These are phyloP conservation scores for Triticum timopheevii DNA, from an alignment of 176 grass and related monocot genomes.

Conservation along the genomic window DNA sequence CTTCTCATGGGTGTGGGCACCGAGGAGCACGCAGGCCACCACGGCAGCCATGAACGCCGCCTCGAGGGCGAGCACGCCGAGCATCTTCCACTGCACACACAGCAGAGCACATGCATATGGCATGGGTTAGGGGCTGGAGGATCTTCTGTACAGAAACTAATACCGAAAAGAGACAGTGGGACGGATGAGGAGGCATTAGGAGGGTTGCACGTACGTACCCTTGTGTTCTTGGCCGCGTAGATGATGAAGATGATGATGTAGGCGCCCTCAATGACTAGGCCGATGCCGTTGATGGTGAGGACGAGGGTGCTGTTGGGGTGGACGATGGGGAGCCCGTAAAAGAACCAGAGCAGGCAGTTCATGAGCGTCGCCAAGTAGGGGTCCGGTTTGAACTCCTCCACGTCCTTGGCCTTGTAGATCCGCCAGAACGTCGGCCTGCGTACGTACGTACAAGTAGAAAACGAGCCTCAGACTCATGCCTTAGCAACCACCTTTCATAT, in stretches of 20 bases:
- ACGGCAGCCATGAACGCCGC: conserved; percentile 40
- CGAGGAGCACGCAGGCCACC: conserved; percentile 35
- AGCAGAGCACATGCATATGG: too few relatives aligned
- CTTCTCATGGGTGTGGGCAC: conserved; percentile 15
- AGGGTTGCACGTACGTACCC: too few relatives aligned
- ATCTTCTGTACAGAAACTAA: too few relatives aligned
- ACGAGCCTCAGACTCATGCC: too few relatives aligned
- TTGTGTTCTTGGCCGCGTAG: conserved; percentile 13
- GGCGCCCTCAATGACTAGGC: conserved; percentile 38
- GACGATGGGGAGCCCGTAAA: conserved; percentile 56
- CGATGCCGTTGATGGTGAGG: conserved; percentile 49
- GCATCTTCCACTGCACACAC: conserved; percentile 20
- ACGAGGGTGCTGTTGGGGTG: conserved; percentile 58
- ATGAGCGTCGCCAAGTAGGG: conserved; percentile 78
- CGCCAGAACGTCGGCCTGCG: conserved; percentile 47
- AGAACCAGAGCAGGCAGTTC: conserved; percentile 77
- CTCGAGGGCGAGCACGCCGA: conserved; percentile 39
- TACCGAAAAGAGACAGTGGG: too few relatives aligned
- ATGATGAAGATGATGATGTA: conserved; percentile 56
- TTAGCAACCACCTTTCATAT: too few relatives aligned
- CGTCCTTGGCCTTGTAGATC: conserved; percentile 48
- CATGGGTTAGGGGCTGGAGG: too few relatives aligned
- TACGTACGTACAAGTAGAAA: too few relatives aligned
- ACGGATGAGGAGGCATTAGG: too few relatives aligned
- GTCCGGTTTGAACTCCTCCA: conserved; percentile 57